phyloP scores from a whole-genome alignment of 2,329 filamentous ascomycete species.

The Diaporthe sp. region DNA sequence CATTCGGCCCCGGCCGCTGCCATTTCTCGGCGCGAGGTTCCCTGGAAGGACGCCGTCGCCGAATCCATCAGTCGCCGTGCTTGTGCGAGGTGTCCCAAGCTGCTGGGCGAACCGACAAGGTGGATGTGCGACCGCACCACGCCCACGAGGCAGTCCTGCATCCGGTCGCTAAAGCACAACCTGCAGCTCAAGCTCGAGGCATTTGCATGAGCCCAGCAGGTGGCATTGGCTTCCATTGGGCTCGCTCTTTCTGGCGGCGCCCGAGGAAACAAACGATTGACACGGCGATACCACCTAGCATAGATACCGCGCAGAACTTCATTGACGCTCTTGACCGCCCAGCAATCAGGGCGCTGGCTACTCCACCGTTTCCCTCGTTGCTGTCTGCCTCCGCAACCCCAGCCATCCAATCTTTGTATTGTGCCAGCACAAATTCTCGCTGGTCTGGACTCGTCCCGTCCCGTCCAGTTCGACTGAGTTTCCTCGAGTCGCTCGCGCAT shows the following conservation, averaged over 20 bases:
- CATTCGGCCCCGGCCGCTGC: constrained; percentile 27
- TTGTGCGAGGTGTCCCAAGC: constrained; percentile 5
- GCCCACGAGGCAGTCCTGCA: constrained; percentile 26
- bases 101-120: constrained; percentile 15
- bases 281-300: constrained; percentile 22
- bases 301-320: constrained; percentile 13
- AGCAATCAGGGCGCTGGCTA: constrained; percentile 13
- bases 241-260: constrained; percentile 20
- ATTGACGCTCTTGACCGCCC: constrained; percentile 21
- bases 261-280: constrained; percentile 27
- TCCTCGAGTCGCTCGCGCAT: constrained; percentile 12
- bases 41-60: constrained; percentile 16
- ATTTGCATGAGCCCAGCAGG: constrained; percentile 12
- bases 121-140: background rate
- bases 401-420: constrained; percentile 17
- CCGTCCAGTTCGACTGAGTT: constrained; percentile 7
- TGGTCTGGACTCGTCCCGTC: constrained; percentile 14
- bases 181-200: constrained; percentile 23
- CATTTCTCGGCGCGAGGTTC: constrained; percentile 20
- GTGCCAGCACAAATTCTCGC: constrained; percentile 31
- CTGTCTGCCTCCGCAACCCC: constrained; percentile 7
- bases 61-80: background rate
- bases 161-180: constrained; percentile 14
- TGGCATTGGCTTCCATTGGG: constrained; percentile 15
- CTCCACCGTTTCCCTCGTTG: constrained; percentile 11